Evolutionary conservation across 495 filamentous ascomycete genomes (phyloP).

Genomic region (Tetracladium setigerum): DNA sequence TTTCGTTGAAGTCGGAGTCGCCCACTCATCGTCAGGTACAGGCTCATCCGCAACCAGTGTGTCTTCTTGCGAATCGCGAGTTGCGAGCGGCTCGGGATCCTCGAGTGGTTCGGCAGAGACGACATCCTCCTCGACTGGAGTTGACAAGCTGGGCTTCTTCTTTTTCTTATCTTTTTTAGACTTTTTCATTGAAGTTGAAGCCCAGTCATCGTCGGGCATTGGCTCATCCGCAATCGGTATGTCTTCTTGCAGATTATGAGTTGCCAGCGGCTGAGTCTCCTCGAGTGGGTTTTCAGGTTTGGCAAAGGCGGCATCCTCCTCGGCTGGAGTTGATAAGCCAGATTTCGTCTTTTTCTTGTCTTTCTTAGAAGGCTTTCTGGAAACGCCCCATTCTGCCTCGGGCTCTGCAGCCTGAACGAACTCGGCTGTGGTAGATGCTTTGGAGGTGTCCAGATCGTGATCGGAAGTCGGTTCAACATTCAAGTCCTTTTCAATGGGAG

Average conservation of each 20-base stretch:
- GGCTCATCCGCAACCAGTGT: not conserved
- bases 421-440: too few species aligned
- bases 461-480: too few species aligned
- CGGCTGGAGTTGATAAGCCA: constrained; percentile 4
- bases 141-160: constrained; percentile 3
- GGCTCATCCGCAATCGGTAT: not conserved
- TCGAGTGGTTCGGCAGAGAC: not conserved
- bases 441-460: too few species aligned
- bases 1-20: constrained; percentile 6
- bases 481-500: too few species aligned
- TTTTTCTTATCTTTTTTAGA: constrained; percentile 17
- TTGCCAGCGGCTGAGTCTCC: not conserved
- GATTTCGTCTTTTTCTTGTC: constrained; percentile 20
- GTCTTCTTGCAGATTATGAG: not conserved
- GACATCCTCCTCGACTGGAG: too few species aligned
- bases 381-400: constrained; percentile 18
- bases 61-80: not conserved
- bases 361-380: constrained; percentile 10
- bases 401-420: not conserved
- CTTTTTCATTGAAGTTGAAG: constrained; percentile 7
- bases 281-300: not conserved
- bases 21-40: not conserved
- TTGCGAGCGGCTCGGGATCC: not conserved
- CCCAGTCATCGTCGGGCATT: constrained; percentile 3
- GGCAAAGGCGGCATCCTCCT: not conserved